Base-by-base conservation (phyloP, 2,329 filamentous ascomycete genomes). In the Neopestalotiopsis clavispora region DNA sequence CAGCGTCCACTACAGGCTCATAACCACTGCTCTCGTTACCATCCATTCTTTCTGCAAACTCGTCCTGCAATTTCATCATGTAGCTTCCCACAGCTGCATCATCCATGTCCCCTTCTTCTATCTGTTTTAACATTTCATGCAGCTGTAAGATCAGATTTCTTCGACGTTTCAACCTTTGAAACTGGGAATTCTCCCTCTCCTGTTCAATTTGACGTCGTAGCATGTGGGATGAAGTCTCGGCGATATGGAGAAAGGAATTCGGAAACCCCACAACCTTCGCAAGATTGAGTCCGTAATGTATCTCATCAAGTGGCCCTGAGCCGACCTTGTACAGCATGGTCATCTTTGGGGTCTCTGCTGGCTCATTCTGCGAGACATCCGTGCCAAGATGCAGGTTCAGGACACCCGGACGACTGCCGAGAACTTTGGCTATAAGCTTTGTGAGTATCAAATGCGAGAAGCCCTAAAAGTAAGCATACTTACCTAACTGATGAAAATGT, bases 251-350 rank as follows among this genome's bases (percentile, higher is more conserved):
- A 3, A 97, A 88, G 1, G 81, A 80, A 0, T 85, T 78, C 0
- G 95, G 94, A 6, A 97, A 86, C 0, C 92, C 90, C 30, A 96
- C 85, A 0, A 94, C 87, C 40, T 89, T 89, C 0, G 95, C 94
- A 3, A 98, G 85, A 0, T 90, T 86, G n/a, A 98, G 86, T 0
- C 96, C 96, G 75, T 99, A 99, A 73, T 94, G 90, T 60, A 89
- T 84, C 67, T 94, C 90, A 68, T 89, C 82, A 1, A 93, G 88
- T 0, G 87, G 88, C 0, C 96, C 95, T 14, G 91, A 87, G 0
- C 88, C 85, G 49, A 98, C 87, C 71, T 91, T 95, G 81, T 98
- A 98, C 0, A 96, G 84, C 94, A 98, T 98, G 0, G 87, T 93
- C 82, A 97, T 92, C 45, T 87, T 89, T 1, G 84, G 83, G 3